phyloP scores from a whole-genome alignment of 2,329 filamentous ascomycete genomes.

The Xylaria sp. region DNA sequence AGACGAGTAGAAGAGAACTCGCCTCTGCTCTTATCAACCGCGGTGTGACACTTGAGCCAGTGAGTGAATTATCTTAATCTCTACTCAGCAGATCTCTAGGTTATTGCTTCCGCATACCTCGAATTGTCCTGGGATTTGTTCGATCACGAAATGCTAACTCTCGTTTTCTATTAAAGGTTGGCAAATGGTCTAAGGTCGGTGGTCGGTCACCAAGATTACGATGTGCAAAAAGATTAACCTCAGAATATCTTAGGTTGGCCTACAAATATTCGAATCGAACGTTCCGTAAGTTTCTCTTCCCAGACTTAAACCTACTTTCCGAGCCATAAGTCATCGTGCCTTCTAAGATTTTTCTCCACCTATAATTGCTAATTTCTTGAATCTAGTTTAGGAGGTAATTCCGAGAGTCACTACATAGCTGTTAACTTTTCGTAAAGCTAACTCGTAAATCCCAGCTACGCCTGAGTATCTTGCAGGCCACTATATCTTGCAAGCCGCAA shows the following conservation, averaged over 20 bases:
- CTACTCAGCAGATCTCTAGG: background rate
- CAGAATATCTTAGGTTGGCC: constrained; percentile 63
- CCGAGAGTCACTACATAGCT: background rate
- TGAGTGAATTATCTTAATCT: constrained; percentile 9
- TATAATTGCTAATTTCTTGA: constrained; percentile 10
- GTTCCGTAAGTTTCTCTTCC: constrained; percentile 32
- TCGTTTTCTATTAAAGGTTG: constrained; percentile 58
- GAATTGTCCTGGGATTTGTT: background rate
- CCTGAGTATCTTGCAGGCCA: constrained; percentile 97
- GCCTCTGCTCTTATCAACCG: constrained; percentile 58
- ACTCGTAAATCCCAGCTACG: constrained; percentile 76
- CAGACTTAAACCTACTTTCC: background rate
- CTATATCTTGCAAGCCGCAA: constrained; percentile 97
- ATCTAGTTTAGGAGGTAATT: constrained; percentile 33
- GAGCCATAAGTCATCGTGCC: background rate
- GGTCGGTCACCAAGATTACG: background rate
- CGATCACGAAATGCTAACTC: constrained; percentile 2
- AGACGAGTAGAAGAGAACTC: constrained; percentile 78
- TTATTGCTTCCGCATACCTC: background rate
- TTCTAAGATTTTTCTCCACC: background rate
- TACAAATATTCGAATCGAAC: constrained; percentile 93
- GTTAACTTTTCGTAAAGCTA: constrained; percentile 9
- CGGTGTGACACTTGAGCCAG: constrained; percentile 93
- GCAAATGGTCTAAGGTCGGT: constrained; percentile 91
- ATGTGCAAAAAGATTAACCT: constrained; percentile 3